A percentile compares a stretch with the other conserved stretches of the same genome.
Conservation (phyloP, 768 basidiomycete genomes). For the Gloeopeniophorella convolvens region DNA sequence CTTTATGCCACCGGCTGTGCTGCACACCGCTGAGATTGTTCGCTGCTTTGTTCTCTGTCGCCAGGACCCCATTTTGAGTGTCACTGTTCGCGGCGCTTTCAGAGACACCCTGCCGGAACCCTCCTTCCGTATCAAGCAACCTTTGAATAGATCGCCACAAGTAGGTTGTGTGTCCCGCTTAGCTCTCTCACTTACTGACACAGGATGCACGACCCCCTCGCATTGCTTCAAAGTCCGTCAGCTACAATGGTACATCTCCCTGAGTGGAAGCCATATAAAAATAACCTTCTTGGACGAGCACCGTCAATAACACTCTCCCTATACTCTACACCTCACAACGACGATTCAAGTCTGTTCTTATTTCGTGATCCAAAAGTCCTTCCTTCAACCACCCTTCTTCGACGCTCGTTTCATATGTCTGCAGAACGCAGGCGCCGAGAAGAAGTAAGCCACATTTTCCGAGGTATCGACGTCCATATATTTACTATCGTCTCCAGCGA, state of each 20-base stretch:
- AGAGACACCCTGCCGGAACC: background rate
- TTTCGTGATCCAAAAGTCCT: background rate
- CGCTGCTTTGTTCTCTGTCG: too few species aligned
- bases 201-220: constrained; percentile 4
- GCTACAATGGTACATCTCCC: constrained; percentile 4
- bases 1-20: too few species aligned
- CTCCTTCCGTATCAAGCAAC: constrained; percentile 1
- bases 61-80: too few species aligned
- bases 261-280: constrained; percentile 11
- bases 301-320: too few species aligned
- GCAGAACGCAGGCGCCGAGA: background rate
- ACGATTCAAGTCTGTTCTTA: background rate
- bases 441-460: constrained; percentile 5
- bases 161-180: constrained; percentile 7
- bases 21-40: too few species aligned
- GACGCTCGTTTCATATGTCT: background rate
- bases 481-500: background rate
- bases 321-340: too few species aligned
- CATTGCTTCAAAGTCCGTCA: constrained; percentile 7
- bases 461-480: too few species aligned
- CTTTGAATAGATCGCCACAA: constrained; percentile 7
- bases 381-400: background rate
- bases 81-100: constrained; percentile 1
- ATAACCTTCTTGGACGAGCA: too few species aligned
- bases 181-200: background rate